These are phyloP conservation scores for Hygrocybe punicea DNA, from an alignment of 768 basidiomycete species.

Conservation along the genomic window DNA sequence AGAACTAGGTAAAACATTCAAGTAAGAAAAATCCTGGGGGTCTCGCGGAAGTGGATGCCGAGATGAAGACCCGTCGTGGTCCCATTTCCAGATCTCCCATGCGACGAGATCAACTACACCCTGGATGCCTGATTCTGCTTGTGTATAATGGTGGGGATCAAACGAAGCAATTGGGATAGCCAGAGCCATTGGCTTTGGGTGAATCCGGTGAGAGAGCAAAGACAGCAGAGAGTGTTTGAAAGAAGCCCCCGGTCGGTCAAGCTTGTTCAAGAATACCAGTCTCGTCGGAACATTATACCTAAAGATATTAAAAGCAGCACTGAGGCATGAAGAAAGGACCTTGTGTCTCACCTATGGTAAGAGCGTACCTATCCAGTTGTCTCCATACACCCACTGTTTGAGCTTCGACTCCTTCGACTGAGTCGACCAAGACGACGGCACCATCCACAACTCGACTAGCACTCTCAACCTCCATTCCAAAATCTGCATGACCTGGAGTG, in stretches of 20 bases:
- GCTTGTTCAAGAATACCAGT: slow-evolving; percentile 82
- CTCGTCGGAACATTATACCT: slow-evolving; percentile 80
- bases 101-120: slow-evolving; percentile 80
- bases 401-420: slow-evolving; percentile 87
- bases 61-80: slow-evolving; percentile 44
- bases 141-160: slow-evolving; percentile 56
- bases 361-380: slow-evolving; percentile 73
- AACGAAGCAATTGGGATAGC: slow-evolving; percentile 80
- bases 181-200: slow-evolving; percentile 67
- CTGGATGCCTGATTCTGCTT: slow-evolving; percentile 79
- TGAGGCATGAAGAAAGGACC: slow-evolving; percentile 3
- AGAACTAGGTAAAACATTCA: slow-evolving; percentile 45
- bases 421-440: slow-evolving; percentile 83
- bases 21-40: slow-evolving; percentile 40
- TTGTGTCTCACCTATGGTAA: slow-evolving; percentile 30
- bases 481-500: slow-evolving; percentile 90
- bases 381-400: slow-evolving; percentile 89
- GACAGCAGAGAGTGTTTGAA: slow-evolving; percentile 70
- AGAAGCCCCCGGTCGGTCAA: slow-evolving; percentile 84
- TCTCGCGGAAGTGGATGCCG: slow-evolving; percentile 51
- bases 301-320: background rate
- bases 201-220: slow-evolving; percentile 68
- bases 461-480: slow-evolving; percentile 96
- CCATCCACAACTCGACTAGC: slow-evolving; percentile 89
- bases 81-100: slow-evolving; percentile 82